Evolutionary conservation across 257 asterid species (phyloP).

Genomic region (Petunia secreta): DNA sequence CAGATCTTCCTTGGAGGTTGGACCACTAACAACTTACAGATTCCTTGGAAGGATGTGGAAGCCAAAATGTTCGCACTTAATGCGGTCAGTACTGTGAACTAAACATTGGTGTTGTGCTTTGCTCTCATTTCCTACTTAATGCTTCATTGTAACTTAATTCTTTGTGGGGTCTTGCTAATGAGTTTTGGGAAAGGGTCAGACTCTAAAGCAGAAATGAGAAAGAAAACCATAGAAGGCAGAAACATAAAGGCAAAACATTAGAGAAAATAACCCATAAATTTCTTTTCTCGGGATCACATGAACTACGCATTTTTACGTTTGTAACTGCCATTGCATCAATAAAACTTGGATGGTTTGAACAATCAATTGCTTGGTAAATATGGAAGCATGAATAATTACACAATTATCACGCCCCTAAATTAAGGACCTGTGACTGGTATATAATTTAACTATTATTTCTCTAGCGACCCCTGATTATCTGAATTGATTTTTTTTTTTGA

Average conservation of each 20-base stretch:
- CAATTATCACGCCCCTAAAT: neutral
- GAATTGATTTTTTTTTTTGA: no score
- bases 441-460: no score
- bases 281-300: constrained; percentile 6
- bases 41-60: constrained; percentile 85
- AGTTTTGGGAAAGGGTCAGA: neutral
- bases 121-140: constrained; percentile 18
- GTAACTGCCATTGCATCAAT: constrained; percentile 14
- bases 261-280: neutral
- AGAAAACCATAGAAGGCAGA: neutral
- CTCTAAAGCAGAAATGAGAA: constrained; percentile 12
- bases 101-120: neutral
- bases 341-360: neutral
- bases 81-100: constrained; percentile 59
- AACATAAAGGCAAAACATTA: neutral
- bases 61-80: constrained; percentile 73
- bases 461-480: no score
- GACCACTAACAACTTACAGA: constrained; percentile 52
- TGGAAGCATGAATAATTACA: constrained; percentile 1
- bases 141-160: constrained; percentile 25
- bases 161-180: neutral
- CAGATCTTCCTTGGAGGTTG: constrained; percentile 71
- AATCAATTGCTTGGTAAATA: neutral
- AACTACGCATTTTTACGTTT: constrained; percentile 3
- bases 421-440: no score